phyloP scores from a whole-genome alignment of 2,329 filamentous ascomycete genomes.

The Fusarium abutilonis region DNA sequence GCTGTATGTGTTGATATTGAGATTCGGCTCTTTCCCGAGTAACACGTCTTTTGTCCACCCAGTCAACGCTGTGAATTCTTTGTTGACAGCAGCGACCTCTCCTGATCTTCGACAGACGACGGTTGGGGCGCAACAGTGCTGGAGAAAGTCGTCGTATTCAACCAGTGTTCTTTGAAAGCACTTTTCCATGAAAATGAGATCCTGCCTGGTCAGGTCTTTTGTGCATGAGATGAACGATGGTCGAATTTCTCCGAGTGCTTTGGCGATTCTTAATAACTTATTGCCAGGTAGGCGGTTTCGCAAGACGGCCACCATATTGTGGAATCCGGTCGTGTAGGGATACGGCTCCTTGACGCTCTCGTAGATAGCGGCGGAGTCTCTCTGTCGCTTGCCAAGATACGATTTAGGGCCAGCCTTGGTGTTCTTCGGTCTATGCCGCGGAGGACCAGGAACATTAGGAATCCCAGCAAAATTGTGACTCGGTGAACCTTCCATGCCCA shows the following conservation, averaged over 20 bases:
- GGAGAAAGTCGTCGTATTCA: slow-evolving; percentile 93
- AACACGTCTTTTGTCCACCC: slow-evolving; percentile 93
- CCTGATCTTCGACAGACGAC: slow-evolving; percentile 92
- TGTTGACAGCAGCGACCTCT: slow-evolving; percentile 93
- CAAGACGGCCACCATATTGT: slow-evolving; percentile 83
- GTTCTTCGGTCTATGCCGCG: slow-evolving; percentile 57
- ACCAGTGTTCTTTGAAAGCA: slow-evolving; percentile 92
- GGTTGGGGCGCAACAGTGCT: slow-evolving; percentile 87
- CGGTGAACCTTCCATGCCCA: slow-evolving; percentile 66
- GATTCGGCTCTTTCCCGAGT: slow-evolving; percentile 85
- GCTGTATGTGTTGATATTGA: slow-evolving; percentile 77
- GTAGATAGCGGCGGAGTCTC: slow-evolving; percentile 87
- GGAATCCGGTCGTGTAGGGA: slow-evolving; percentile 88
- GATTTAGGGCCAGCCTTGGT: slow-evolving; percentile 57
- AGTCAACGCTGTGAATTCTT: slow-evolving; percentile 95
- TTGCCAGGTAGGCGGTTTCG: slow-evolving; percentile 80
- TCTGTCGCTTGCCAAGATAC: slow-evolving; percentile 66
- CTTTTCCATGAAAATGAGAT: slow-evolving; percentile 97
- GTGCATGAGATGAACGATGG: slow-evolving; percentile 94
- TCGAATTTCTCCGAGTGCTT: slow-evolving; percentile 86
- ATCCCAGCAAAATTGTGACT: slow-evolving; percentile 47
- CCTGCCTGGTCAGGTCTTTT: slow-evolving; percentile 85
- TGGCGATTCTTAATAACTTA: slow-evolving; percentile 84
- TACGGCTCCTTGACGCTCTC: slow-evolving; percentile 91
- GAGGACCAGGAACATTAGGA: slow-evolving; percentile 37